Base-by-base conservation (phyloP, 78 protist genomes). In the Creolimax fragrantissima region DNA sequence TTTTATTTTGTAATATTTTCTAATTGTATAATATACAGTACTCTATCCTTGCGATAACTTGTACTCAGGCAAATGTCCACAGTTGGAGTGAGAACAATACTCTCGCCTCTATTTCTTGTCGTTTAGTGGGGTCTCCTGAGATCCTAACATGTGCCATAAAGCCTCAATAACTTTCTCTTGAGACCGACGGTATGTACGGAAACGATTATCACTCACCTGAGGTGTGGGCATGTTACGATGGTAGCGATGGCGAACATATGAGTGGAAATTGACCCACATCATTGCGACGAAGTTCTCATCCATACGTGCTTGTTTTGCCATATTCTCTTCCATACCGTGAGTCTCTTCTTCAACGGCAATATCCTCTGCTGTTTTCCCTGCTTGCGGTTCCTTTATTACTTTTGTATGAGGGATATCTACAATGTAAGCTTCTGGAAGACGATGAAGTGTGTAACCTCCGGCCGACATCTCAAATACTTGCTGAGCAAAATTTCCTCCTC, bases 401-500 rank as follows among this genome's bases (percentile, higher is more conserved):
- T 58, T 58, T 17, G 47, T 32, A 44, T 91, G 93, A 5, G 86
- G 84, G 5, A 91, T 37, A n/a, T 91, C 93, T 2, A 91, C 89
- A 84, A 81, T 44, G 39, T 84, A 91, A 4, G 44, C 93, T 4
- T 74, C 41, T 66, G 93, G 93, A 4, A 91, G 86, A 3, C 90
- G 45, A 45, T 67, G 6, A 41, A 91, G 81, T 5, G 42, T 35
- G 45, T 91, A 91, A 17, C 93, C 93, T 35, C 66, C 84, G 6
- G 93, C 93, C n/a, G 58, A 3, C 93, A 91, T 91, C 47, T 91
- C 88, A 36, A n/a, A 81, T 3, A 81, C 88, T 41, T 91, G 93
- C 47, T 91, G 90, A 0, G 93, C 93, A 81, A 81, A 81, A 36
- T 91, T 91, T 6, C 93, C 93, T n/a, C 93, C 93, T 37, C 93